Evolutionary conservation across 2,329 filamentous ascomycete genomes (phyloP), one percentile per base, ranked within the genome.

Genomic region (Paecilomyces fulvus): DNA sequence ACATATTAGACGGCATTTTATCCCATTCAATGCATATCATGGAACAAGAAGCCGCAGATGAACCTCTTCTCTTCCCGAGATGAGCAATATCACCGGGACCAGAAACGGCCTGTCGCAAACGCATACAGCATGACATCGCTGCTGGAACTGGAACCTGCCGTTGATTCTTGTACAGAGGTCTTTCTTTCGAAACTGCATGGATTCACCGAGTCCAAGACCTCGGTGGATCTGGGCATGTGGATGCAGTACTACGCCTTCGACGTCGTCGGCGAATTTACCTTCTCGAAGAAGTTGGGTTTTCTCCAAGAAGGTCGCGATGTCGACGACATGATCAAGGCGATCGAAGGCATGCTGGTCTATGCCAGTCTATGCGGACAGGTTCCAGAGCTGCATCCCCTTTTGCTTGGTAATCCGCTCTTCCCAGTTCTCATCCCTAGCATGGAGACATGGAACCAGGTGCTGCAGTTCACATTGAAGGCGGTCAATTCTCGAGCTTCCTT

Each of bases 201-300:
- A 14, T 62, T 61, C 10, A 59, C 58, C 0, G 54, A 63, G 8
- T 12, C 20, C 11, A 57, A 57, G 28, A 49, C 8, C 0, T 48
- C 61, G 1, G 48, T 63, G 7, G 56, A 62, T 28, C 17, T 64
- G 17, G 60, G 58, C 1, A 46, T n/a, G 10, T 65, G 64, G 64
- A 51, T 65, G n/a, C 64, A 65, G 37, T 72, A 66, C 43, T 75
- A 69, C 49, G 71, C 73, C 0, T 74, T 76, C 46, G 74, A 76
- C 43, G 72, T 76, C 6, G 61, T 78, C 0, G 71, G 72, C 1
- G 69, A 76, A 48, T 62, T 77, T 54, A 74, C 70, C 0, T 77
- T 75, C 59, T 67, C 69, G 17, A 69, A 71, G 58, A 68, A 67
- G n/a, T 65, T 76, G 7, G 75, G 75, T 0, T 77, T 77, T 60